A percentile compares a stretch with the other conserved stretches of the same genome.
phyloP scores from a whole-genome alignment of 805 yeast genomes.

The Spathaspora sp. region DNA sequence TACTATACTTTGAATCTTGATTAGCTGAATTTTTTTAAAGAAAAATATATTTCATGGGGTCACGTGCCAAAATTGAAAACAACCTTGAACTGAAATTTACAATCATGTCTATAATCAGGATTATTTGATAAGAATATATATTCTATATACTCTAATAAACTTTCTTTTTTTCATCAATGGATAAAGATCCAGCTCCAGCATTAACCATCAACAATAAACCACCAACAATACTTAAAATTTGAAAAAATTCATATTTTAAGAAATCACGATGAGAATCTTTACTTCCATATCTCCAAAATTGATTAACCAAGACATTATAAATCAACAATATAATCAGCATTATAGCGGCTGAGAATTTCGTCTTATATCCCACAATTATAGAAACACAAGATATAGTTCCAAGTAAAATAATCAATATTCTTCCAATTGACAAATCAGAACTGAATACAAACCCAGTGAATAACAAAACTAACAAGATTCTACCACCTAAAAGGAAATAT shows the following conservation, averaged over 20 bases:
- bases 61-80: neutral
- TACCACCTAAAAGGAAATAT: conserved; percentile 81
- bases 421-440: conserved; percentile 65
- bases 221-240: conserved; percentile 91
- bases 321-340: conserved; percentile 66
- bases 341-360: conserved; percentile 78
- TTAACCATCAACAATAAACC: conserved; percentile 87
- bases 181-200: conserved; percentile 94
- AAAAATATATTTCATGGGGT: neutral
- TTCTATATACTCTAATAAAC: conserved; percentile 46
- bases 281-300: conserved; percentile 78
- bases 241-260: conserved; percentile 89
- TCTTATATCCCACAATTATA: conserved; percentile 88
- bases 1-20: neutral
- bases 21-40: neutral
- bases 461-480: conserved; percentile 78
- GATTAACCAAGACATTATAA: conserved; percentile 77
- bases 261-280: conserved; percentile 81
- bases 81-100: neutral
- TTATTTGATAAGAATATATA: neutral
- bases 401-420: conserved; percentile 59
- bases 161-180: conserved; percentile 94
- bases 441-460: conserved; percentile 82
- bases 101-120: neutral
- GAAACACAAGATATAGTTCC: conserved; percentile 71